Conservation (phyloP, 2,329 filamentous ascomycete species). For the Macrophomina pseudophaseolina region DNA sequence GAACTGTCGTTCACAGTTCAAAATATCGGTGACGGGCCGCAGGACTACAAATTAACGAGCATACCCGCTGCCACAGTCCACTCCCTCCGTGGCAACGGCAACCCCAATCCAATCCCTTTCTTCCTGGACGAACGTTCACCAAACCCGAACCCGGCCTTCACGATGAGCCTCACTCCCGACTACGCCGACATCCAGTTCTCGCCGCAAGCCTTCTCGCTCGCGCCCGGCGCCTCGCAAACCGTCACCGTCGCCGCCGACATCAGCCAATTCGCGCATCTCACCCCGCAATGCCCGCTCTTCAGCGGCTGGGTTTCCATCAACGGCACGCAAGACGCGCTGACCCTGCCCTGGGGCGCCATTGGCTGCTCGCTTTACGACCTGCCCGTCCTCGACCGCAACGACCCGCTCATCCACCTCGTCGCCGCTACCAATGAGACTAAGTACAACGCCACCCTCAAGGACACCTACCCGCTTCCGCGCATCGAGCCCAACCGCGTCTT, state of each 20-base stretch:
- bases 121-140: background rate
- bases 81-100: background rate
- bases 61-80: background rate
- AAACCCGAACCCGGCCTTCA: background rate
- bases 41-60: background rate
- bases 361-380: constrained; percentile 1
- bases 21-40: background rate
- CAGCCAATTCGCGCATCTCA: background rate
- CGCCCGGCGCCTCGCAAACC: background rate
- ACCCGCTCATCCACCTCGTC: background rate
- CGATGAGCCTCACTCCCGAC: background rate
- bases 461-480: background rate
- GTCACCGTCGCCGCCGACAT: constrained; percentile 5
- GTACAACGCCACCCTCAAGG: background rate
- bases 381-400: background rate
- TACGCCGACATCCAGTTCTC: background rate
- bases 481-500: background rate
- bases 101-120: constrained; percentile 1
- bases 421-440: background rate
- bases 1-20: background rate
- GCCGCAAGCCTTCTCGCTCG: background rate
- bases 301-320: constrained; percentile 12
- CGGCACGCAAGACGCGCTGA: background rate
- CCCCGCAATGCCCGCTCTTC: background rate
- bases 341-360: constrained; percentile 2